A percentile compares a stretch with the other conserved stretches of the same genome.
Conservation (phyloP, 768 basidiomycete species). For the Mrakia hoshinonis region DNA sequence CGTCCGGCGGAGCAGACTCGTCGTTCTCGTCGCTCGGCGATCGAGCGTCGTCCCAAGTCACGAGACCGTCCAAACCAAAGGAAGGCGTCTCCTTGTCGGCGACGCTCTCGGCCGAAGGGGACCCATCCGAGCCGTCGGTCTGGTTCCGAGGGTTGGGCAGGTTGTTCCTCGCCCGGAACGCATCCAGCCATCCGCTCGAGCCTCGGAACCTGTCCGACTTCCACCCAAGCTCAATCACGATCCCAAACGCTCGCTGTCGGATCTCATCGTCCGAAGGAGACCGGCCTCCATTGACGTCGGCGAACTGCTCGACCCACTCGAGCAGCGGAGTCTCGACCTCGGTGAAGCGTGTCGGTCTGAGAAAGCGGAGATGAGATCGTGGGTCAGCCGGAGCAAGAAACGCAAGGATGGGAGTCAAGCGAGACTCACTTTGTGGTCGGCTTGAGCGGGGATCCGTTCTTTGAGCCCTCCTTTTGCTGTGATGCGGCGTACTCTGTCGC, state of each 20-base stretch:
- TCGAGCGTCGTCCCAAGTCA: background rate
- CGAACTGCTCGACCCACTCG: conserved; percentile 29
- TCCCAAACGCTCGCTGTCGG: conserved; percentile 58
- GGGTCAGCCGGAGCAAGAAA: background rate
- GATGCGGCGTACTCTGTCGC: background rate
- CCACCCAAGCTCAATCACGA: conserved; percentile 53
- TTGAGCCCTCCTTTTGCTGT: conserved; percentile 42
- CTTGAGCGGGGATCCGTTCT: background rate
- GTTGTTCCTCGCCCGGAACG: conserved; percentile 74
- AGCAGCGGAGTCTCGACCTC: conserved; percentile 50
- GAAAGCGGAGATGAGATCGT: background rate
- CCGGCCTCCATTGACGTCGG: conserved; percentile 32
- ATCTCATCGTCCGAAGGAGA: conserved; percentile 61
- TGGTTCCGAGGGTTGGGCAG: conserved; percentile 47
- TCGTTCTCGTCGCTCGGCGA: background rate
- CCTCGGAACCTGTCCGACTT: conserved; percentile 74
- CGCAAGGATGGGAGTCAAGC: background rate
- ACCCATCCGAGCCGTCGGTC: background rate
- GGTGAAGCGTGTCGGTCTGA: conserved; percentile 47
- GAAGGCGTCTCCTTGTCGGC: background rate
- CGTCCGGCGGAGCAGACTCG: background rate
- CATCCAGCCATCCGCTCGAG: conserved; percentile 85
- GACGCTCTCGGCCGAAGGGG: background rate
- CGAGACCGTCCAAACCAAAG: background rate
- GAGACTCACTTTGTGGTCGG: conserved; percentile 7